phyloP scores from a whole-genome alignment of 2,329 filamentous ascomycete species.

The Colletotrichum euphorbiae region DNA sequence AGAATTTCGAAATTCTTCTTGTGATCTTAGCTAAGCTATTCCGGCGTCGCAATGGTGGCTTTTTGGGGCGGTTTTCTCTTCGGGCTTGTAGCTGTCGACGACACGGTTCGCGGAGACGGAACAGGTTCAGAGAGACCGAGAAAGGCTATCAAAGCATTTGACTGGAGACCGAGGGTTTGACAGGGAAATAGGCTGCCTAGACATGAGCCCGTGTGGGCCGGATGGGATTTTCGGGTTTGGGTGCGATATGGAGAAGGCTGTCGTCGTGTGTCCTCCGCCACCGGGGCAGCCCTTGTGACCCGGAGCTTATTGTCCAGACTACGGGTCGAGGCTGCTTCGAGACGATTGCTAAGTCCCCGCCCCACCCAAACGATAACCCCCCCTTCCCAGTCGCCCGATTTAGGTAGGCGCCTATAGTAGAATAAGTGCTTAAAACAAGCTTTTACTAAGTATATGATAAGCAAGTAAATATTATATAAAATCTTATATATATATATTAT shows the following conservation, averaged over 20 bases:
- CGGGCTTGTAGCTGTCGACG: conserved; percentile 7
- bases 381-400: too few relatives aligned
- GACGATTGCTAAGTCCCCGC: background rate
- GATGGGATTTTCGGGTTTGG: conserved; percentile 1
- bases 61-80: background rate
- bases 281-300: background rate
- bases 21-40: background rate
- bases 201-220: background rate
- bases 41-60: background rate
- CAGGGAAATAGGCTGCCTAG: background rate
- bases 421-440: too few relatives aligned
- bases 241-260: background rate
- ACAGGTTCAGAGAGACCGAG: background rate
- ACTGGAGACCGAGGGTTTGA: background rate
- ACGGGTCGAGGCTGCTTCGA: background rate
- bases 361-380: too few relatives aligned
- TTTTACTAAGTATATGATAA: too few relatives aligned
- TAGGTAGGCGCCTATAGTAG: too few relatives aligned
- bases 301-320: conserved; percentile 13
- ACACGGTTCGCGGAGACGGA: conserved; percentile 8
- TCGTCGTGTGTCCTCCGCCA: conserved; percentile 6
- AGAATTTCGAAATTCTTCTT: background rate
- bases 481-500: too few relatives aligned
- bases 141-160: background rate
- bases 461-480: too few relatives aligned